These are phyloP conservation scores for Neoboletus magnificus DNA, from an alignment of 768 basidiomycete genomes.

Conservation along the genomic window DNA sequence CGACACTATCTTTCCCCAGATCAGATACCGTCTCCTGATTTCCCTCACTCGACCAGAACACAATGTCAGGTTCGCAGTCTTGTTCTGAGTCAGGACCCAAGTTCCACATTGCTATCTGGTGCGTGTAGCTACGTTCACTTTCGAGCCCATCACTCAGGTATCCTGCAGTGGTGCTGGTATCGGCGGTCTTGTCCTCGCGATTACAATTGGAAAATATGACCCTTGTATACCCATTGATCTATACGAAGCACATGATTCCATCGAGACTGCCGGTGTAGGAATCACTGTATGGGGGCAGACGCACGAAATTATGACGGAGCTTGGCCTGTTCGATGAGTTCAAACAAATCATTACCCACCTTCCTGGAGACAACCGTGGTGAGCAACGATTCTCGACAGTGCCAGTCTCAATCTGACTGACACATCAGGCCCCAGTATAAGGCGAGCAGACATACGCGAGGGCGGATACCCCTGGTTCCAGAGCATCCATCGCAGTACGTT, in stretches of 20 bases:
- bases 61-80: neutral
- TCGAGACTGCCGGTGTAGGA: constrained; percentile 41
- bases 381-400: too few species aligned
- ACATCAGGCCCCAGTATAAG: neutral
- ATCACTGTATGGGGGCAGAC: constrained; percentile 46
- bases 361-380: neutral
- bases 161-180: constrained; percentile 38
- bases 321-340: constrained; percentile 41
- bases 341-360: neutral
- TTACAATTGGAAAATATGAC: constrained; percentile 14
- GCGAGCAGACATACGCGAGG: constrained; percentile 30
- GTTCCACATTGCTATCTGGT: constrained; percentile 24
- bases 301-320: constrained; percentile 41
- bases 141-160: neutral
- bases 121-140: neutral
- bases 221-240: constrained; percentile 36
- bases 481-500: too few species aligned
- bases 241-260: constrained; percentile 44
- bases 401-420: too few species aligned
- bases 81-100: neutral
- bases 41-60: neutral
- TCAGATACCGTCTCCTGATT: too few species aligned
- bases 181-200: constrained; percentile 43
- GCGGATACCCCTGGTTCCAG: constrained; percentile 32
- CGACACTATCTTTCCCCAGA: too few species aligned